Percentiles rank a stretch among this genome's conserved stretches.
phyloP scores from a whole-genome alignment of 352 stramenopile species.

The Aphanomyces astaci region DNA sequence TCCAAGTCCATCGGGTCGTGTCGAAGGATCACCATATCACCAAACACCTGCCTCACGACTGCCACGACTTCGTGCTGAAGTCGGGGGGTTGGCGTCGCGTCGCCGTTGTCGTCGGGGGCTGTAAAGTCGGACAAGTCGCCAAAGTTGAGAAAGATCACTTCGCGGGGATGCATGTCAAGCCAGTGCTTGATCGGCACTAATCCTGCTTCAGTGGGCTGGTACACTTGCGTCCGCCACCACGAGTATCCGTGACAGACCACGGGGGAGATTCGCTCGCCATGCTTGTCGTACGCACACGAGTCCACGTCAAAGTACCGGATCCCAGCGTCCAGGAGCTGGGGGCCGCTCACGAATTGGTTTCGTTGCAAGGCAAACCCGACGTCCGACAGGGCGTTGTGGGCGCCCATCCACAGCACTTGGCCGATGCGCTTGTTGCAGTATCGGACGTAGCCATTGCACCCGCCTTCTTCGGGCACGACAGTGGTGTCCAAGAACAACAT shows the following conservation, averaged over 20 bases:
- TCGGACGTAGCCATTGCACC: background rate
- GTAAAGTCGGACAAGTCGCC: constrained; percentile 1
- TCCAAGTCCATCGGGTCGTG: background rate
- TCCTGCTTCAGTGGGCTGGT: background rate
- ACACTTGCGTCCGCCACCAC: background rate
- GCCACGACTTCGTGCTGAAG: background rate
- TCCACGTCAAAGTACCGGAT: constrained; percentile 3
- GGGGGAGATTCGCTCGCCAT: background rate
- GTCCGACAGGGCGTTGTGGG: background rate
- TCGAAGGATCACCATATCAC: background rate
- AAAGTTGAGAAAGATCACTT: constrained; percentile 11
- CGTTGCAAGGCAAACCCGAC: background rate
- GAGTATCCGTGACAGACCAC: background rate
- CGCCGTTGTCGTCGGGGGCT: background rate
- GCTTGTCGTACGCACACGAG: background rate
- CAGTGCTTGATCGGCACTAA: background rate
- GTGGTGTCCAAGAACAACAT: no score
- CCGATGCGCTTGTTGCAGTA: background rate
- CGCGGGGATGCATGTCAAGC: background rate
- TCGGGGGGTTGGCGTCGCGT: background rate
- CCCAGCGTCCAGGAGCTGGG: background rate
- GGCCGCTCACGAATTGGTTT: background rate
- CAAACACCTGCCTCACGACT: background rate
- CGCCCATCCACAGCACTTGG: constrained; percentile 7
- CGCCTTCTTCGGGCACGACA: no score